Percentiles rank a stretch among this genome's conserved stretches.
Evolutionary conservation across 345 rosid species (phyloP).

Genomic region (Eucalyptus guilfoylei): DNA sequence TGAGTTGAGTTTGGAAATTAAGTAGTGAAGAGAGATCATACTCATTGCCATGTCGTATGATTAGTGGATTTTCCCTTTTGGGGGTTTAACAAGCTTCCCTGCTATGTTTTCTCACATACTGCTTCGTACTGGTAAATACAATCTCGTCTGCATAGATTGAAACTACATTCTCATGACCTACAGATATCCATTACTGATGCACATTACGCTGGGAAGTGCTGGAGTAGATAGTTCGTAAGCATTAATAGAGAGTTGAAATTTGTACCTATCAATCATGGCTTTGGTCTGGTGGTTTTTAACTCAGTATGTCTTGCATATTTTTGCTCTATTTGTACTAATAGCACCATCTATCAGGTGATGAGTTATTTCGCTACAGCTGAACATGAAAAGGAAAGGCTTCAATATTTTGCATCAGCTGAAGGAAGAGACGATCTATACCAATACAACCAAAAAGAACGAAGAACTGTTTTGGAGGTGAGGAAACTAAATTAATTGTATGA

Average conservation of each 20-base stretch:
- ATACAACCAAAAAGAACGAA: constrained; percentile 87
- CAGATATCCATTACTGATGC: neutral
- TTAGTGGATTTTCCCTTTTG: neutral
- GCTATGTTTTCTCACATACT: neutral
- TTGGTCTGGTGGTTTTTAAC: neutral
- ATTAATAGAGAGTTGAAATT: neutral
- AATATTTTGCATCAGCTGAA: constrained; percentile 79
- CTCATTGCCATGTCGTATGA: neutral
- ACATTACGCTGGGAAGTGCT: neutral
- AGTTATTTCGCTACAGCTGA: constrained; percentile 74
- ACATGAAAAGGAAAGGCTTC: constrained; percentile 82
- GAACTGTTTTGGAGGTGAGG: constrained; percentile 81
- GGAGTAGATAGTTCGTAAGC: neutral
- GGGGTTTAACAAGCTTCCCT: neutral
- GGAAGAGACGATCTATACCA: constrained; percentile 93
- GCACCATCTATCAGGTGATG: constrained; percentile 44
- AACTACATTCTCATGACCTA: neutral
- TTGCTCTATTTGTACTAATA: neutral
- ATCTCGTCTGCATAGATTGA: neutral
- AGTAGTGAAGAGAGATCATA: neutral
- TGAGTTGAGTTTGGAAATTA: neutral
- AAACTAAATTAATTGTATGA: neutral
- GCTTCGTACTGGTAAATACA: neutral
- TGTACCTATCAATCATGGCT: neutral
- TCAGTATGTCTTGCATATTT: neutral